Conservation (phyloP, 164 flowering plant species). For the Tetracentron sinense region DNA sequence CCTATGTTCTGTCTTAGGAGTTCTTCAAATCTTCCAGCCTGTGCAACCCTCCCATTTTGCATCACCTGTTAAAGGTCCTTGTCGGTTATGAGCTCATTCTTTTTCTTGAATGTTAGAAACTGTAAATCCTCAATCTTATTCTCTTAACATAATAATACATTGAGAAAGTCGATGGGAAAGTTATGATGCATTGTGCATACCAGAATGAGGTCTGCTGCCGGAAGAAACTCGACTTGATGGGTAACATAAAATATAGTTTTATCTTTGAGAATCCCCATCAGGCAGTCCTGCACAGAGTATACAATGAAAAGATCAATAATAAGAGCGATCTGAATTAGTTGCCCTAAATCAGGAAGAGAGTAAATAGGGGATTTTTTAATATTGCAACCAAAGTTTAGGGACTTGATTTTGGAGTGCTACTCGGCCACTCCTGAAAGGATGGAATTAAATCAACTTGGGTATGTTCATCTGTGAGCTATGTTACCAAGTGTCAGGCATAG, state of each 20-base stretch:
- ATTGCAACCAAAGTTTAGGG: too few species aligned
- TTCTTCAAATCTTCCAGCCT: slow-evolving; percentile 56
- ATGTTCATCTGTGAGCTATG: too few species aligned
- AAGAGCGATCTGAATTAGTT: background rate
- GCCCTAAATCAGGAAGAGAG: too few species aligned
- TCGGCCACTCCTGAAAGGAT: too few species aligned
- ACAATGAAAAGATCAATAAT: background rate
- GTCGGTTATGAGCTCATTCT: too few species aligned
- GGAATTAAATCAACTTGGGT: too few species aligned
- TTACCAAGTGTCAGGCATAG: too few species aligned
- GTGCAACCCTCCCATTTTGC: slow-evolving; percentile 64
- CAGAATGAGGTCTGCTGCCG: slow-evolving; percentile 93
- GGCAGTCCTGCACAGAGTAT: slow-evolving; percentile 62
- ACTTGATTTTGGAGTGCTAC: too few species aligned
- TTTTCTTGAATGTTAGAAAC: too few species aligned
- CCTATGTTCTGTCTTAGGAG: slow-evolving; percentile 48
- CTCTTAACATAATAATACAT: background rate
- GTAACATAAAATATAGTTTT: slow-evolving; percentile 87
- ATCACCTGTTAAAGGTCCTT: slow-evolving; percentile 60
- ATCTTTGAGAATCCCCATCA: slow-evolving; percentile 79
- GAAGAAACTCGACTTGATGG: slow-evolving; percentile 98
- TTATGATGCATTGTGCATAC: slow-evolving; percentile 33
- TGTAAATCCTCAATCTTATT: background rate
- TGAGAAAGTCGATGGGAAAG: background rate
- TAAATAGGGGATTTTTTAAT: too few species aligned